Percentiles rank a stretch among this genome's conserved stretches.
phyloP scores from a whole-genome alignment of 768 basidiomycete genomes.

The Dacryopinax primogenitus region DNA sequence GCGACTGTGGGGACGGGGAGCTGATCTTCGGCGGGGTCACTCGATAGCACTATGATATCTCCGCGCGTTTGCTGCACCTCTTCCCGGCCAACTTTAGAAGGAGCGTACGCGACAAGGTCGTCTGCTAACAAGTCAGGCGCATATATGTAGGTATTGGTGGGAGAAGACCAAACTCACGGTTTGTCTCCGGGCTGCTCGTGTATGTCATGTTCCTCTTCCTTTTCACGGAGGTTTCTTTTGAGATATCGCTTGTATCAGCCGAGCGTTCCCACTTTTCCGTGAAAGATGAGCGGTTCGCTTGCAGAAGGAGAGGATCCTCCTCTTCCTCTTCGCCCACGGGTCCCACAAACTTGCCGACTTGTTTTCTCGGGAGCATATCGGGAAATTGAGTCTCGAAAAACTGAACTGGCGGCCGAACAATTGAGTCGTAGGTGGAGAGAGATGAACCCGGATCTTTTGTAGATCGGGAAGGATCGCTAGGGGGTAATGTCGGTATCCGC shows the following conservation, averaged over 20 bases:
- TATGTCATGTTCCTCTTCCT: constrained; percentile 7
- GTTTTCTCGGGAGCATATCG: background rate
- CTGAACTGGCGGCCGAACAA: background rate
- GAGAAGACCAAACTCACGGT: background rate
- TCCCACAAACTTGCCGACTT: background rate
- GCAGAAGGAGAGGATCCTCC: background rate
- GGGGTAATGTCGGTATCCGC: background rate
- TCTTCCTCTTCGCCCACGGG: background rate
- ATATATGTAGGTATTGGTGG: background rate
- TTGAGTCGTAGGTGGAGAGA: background rate
- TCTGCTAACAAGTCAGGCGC: background rate
- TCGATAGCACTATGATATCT: background rate
- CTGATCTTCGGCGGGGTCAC: background rate
- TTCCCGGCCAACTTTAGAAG: background rate
- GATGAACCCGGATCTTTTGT: background rate
- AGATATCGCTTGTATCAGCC: background rate
- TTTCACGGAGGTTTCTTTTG: background rate
- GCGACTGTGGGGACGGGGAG: background rate
- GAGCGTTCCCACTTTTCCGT: background rate
- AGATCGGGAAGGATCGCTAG: background rate
- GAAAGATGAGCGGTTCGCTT: background rate
- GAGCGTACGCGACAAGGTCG: background rate
- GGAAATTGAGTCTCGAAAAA: background rate
- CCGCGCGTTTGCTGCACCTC: too few species aligned
- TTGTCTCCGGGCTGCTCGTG: background rate